A percentile compares a stretch with the other conserved stretches of the same genome.
These are phyloP conservation scores for Aspergillus fumigatiaffinis DNA, from an alignment of 2,329 filamentous ascomycete genomes.

Conservation along the genomic window DNA sequence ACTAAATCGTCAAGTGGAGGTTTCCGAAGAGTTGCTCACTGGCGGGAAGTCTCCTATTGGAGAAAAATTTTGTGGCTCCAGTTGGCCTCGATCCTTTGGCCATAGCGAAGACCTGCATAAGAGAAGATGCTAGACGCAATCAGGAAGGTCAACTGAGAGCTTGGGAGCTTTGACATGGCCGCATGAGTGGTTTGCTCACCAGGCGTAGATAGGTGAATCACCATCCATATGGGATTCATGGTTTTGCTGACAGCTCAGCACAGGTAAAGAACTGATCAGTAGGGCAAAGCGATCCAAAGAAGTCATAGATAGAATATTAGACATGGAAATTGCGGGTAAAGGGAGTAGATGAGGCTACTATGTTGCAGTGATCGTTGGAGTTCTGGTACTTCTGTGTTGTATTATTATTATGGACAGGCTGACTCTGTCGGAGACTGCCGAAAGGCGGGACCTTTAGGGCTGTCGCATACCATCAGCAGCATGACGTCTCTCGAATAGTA, in stretches of 20 bases:
- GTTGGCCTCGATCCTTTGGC: slow-evolving; percentile 7
- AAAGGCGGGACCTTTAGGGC: background rate
- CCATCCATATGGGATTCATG: background rate
- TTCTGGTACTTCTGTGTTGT: background rate
- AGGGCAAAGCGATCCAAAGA: background rate
- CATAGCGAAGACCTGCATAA: background rate
- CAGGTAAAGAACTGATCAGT: background rate
- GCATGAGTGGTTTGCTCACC: background rate
- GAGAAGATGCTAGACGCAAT: slow-evolving; percentile 10
- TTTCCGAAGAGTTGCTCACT: background rate
- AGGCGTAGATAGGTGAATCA: background rate
- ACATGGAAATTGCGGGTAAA: background rate
- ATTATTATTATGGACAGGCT: too few relatives aligned
- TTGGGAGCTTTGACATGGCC: background rate
- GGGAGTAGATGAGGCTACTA: background rate
- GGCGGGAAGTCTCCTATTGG: background rate
- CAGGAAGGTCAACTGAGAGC: slow-evolving; percentile 14
- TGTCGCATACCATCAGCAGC: background rate
- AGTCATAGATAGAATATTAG: background rate
- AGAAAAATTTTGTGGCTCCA: slow-evolving; percentile 3
- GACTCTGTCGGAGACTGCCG: background rate
- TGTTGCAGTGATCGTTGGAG: background rate
- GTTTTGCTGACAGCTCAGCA: background rate
- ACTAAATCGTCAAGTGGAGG: background rate
- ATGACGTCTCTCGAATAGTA: background rate